Evolutionary conservation across 2,329 filamentous ascomycete species (phyloP).

Genomic region (Scolecobasidium constrictum): DNA sequence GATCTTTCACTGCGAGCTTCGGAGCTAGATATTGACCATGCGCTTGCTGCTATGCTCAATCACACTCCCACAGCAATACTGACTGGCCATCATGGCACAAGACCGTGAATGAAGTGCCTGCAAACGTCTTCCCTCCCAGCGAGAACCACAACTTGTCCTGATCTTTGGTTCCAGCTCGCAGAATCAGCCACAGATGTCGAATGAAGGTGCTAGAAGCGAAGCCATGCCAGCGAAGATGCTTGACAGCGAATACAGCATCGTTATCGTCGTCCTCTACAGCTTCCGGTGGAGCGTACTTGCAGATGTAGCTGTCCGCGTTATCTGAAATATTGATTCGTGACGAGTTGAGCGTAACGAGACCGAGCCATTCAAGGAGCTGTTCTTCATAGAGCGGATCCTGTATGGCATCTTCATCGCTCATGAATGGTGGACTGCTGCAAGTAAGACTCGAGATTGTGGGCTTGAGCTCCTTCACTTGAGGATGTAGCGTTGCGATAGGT

Average conservation of each 20-base stretch:
- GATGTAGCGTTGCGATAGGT: conserved; percentile 14
- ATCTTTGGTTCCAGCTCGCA: conserved; percentile 12
- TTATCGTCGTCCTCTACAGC: conserved; percentile 12
- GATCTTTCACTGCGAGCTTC: no score
- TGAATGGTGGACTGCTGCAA: conserved; percentile 19
- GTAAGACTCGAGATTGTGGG: conserved; percentile 17
- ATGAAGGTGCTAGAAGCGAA: conserved; percentile 28
- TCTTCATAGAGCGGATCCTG: conserved; percentile 36
- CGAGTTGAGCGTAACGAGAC: conserved; percentile 54
- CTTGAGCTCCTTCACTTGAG: conserved; percentile 11
- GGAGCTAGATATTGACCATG: no score
- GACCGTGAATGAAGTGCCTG: conserved; percentile 19
- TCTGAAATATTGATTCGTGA: conserved; percentile 50
- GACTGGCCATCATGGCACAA: conserved; percentile 15
- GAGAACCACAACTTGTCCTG: conserved; percentile 19
- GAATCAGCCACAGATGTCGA: conserved; percentile 17
- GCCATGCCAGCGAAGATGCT: conserved; percentile 31
- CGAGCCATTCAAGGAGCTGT: conserved; percentile 65
- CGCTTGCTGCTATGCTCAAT: no score
- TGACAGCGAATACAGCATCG: conserved; percentile 10
- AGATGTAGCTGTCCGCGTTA: conserved; percentile 56
- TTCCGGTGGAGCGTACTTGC: conserved; percentile 51
- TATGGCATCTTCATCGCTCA: conserved; percentile 11
- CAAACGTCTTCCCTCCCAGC: conserved; percentile 18
- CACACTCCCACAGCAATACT: conserved; percentile 21